A percentile compares a stretch with the other conserved stretches of the same genome.
phyloP scores from a whole-genome alignment of 805 yeast species.

The Ogataea pignaliae region DNA sequence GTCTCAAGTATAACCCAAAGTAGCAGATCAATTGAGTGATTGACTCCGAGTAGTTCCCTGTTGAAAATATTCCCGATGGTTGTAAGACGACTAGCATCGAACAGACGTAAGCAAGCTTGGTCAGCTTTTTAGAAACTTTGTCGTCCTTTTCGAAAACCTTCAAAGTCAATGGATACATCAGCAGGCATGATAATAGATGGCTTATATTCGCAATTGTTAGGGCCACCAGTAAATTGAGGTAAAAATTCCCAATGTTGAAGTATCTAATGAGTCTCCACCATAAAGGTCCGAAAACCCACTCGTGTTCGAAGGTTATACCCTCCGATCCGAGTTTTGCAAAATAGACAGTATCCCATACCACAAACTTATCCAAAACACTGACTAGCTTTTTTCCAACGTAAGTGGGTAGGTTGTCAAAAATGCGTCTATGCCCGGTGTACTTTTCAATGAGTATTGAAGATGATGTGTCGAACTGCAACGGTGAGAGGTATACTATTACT shows the following conservation, averaged over 20 bases:
- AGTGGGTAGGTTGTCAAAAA: conserved; percentile 1
- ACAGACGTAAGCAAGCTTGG: conserved; percentile 12
- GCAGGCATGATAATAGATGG: conserved; percentile 46
- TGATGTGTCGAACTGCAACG: conserved; percentile 48
- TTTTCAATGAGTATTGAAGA: conserved; percentile 32
- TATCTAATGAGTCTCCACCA: conserved; percentile 54
- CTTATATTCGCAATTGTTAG: conserved; percentile 45
- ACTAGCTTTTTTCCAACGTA: conserved; percentile 4
- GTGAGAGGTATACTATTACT: conserved; percentile 34
- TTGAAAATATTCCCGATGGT: conserved; percentile 77
- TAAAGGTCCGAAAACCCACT: conserved; percentile 78
- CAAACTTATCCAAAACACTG: conserved; percentile 44
- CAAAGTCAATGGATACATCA: conserved; percentile 47
- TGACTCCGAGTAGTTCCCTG: conserved; percentile 75
- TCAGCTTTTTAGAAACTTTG: not conserved
- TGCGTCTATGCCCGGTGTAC: conserved; percentile 13
- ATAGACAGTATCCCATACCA: conserved; percentile 86
- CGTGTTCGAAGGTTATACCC: conserved; percentile 71
- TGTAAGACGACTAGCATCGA: conserved; percentile 48
- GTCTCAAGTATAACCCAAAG: conserved; percentile 50
- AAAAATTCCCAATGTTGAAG: conserved; percentile 30
- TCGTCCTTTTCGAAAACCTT: conserved; percentile 9
- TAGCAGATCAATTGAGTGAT: conserved; percentile 58
- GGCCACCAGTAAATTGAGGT: conserved; percentile 43
- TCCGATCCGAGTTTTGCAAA: conserved; percentile 53